Percentiles rank a stretch among this genome's conserved stretches.
Evolutionary conservation across 2,329 filamentous ascomycete genomes (phyloP).

Genomic region (Cladobotryum mycophilum): DNA sequence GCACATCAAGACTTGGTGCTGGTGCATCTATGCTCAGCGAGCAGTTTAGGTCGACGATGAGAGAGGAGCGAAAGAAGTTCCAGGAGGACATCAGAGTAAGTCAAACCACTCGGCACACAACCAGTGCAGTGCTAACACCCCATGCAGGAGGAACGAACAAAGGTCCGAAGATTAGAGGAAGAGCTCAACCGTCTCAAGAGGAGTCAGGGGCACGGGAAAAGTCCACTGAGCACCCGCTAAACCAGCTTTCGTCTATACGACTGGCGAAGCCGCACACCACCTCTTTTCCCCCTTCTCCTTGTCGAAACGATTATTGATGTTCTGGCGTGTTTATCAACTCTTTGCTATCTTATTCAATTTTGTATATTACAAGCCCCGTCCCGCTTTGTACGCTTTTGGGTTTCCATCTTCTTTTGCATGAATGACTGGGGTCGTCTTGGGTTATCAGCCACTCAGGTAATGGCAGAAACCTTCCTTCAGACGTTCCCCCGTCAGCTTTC

Average conservation of each 20-base stretch:
- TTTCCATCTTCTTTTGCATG: too few species aligned
- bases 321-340: too few species aligned
- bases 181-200: constrained; percentile 41
- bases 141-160: constrained; percentile 44
- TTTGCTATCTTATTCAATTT: too few species aligned
- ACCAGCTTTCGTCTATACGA: background rate
- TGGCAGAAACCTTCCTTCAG: too few species aligned
- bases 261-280: background rate
- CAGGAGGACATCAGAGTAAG: constrained; percentile 48
- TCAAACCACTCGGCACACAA: background rate
- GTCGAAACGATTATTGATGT: too few species aligned
- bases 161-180: constrained; percentile 44
- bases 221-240: constrained; percentile 28
- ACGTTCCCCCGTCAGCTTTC: too few species aligned
- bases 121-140: constrained; percentile 15
- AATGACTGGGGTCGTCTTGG: too few species aligned
- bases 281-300: background rate
- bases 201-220: constrained; percentile 36
- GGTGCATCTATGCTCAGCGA: constrained; percentile 50
- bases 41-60: constrained; percentile 50
- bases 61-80: constrained; percentile 51
- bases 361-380: too few species aligned
- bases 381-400: too few species aligned
- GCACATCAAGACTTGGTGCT: constrained; percentile 29
- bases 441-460: too few species aligned